phyloP scores from a whole-genome alignment of 1,139 yeast species.

The Pichia sp. region DNA sequence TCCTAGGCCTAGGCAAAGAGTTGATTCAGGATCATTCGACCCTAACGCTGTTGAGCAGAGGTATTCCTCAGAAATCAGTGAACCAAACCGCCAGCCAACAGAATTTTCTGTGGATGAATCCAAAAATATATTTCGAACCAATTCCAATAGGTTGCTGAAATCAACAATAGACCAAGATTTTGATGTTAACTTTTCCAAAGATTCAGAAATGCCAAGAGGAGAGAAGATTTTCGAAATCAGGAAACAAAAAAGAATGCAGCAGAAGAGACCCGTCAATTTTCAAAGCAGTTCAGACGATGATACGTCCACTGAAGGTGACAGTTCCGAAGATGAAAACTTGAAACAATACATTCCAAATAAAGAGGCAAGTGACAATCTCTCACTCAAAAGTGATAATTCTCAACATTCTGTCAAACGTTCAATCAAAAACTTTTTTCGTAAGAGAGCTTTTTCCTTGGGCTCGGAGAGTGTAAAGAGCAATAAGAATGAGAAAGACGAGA shows the following conservation, averaged over 20 bases:
- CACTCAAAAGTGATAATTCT: constrained; percentile 7
- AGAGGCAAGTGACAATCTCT: constrained; percentile 3
- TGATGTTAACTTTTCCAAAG: constrained; percentile 29
- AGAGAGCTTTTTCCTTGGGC: constrained; percentile 13
- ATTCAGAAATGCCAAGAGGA: constrained; percentile 14
- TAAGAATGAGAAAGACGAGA: constrained; percentile 1
- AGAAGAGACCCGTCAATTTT: constrained; percentile 4
- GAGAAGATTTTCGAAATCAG: constrained; percentile 7
- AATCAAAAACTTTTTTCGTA: constrained; percentile 11
- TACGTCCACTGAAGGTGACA: constrained; percentile 27
- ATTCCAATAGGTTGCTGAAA: not conserved
- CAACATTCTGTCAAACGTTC: constrained; percentile 4
- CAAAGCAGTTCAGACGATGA: constrained; percentile 21
- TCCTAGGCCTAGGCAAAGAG: not conserved
- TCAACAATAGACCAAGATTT: constrained; percentile 26
- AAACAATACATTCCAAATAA: not conserved
- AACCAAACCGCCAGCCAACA: not conserved
- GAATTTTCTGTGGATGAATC: not conserved
- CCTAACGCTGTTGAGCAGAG: not conserved
- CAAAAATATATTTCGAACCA: not conserved
- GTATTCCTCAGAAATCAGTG: not conserved
- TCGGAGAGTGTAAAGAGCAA: constrained; percentile 10
- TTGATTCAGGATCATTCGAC: not conserved
- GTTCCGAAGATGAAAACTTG: constrained; percentile 1
- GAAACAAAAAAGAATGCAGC: constrained; percentile 10